Conservation (phyloP, 352 stramenopile genomes). For the Globisporangium paddicum region DNA sequence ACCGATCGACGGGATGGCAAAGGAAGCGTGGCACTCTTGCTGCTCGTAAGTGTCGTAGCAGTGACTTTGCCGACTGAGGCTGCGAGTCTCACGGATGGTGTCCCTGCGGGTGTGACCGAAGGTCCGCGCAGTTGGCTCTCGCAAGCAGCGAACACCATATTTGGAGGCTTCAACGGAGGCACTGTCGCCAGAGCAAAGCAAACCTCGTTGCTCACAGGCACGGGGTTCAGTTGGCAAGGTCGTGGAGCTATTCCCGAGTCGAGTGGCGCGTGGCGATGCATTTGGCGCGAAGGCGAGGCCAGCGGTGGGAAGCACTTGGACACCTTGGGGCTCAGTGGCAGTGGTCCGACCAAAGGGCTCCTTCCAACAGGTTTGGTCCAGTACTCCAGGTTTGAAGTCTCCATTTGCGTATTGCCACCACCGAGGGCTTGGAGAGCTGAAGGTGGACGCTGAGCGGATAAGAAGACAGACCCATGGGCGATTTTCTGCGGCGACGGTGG, state of each 20-base stretch:
- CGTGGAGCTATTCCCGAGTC: slow-evolving; percentile 6
- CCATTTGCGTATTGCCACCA: neutral
- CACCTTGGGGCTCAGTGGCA: slow-evolving; percentile 1
- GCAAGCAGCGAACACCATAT: neutral
- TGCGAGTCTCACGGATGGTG: neutral
- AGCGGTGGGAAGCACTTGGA: slow-evolving; percentile 17
- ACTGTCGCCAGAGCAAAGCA: slow-evolving; percentile 8
- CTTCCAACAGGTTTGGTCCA: neutral
- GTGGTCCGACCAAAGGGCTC: neutral
- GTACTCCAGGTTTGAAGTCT: neutral
- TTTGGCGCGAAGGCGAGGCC: neutral
- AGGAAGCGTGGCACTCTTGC: slow-evolving; percentile 6
- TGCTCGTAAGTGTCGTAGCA: neutral
- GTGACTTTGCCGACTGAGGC: neutral
- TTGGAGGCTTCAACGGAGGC: slow-evolving; percentile 5
- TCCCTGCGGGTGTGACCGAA: neutral
- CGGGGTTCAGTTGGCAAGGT: neutral
- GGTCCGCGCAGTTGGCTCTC: slow-evolving; percentile 8
- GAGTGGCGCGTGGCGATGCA: neutral
- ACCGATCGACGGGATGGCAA: neutral
- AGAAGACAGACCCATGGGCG: slow-evolving; percentile 26
- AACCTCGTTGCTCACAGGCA: slow-evolving; percentile 4
- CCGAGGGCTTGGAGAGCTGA: neutral
- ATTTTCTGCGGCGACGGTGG: slow-evolving; percentile 26
- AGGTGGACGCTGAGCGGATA: slow-evolving; percentile 13